Percentiles rank a stretch among this genome's conserved stretches.
These are phyloP conservation scores for Psilocybe cubensis DNA, from an alignment of 768 basidiomycete species.

Conservation along the genomic window DNA sequence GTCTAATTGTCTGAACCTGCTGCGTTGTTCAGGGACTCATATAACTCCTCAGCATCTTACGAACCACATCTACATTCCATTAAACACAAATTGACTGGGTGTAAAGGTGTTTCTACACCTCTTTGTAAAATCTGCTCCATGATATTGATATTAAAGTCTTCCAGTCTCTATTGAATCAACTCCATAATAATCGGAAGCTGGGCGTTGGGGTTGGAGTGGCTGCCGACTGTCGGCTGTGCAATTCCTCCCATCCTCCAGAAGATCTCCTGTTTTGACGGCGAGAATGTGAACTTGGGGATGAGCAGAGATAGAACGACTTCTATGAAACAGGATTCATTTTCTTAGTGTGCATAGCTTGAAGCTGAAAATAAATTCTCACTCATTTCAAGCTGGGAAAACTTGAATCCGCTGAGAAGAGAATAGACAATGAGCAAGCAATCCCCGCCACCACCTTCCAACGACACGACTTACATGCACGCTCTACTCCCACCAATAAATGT, in stretches of 20 bases:
- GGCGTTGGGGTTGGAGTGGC: neutral
- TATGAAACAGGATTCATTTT: no score
- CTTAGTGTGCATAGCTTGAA: neutral
- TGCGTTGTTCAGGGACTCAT: no score
- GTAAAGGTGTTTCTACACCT: no score
- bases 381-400: conserved; percentile 25
- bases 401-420: conserved; percentile 19
- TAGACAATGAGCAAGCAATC: neutral
- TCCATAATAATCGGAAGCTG: conserved; percentile 21
- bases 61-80: no score
- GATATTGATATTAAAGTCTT: no score
- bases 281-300: conserved; percentile 25
- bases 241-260: conserved; percentile 23
- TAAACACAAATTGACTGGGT: no score
- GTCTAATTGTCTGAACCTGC: no score
- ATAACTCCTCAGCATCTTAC: no score
- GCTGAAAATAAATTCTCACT: conserved; percentile 10
- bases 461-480: conserved; percentile 42
- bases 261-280: conserved; percentile 21
- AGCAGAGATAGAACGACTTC: conserved; percentile 24
- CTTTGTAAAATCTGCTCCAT: no score
- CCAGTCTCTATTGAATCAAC: no score
- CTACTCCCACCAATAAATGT: conserved; percentile 46
- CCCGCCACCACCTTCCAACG: neutral
- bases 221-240: conserved; percentile 15